Evolutionary conservation across 139 green algal species (phyloP).

Genomic region (Coelastrella sp.): DNA sequence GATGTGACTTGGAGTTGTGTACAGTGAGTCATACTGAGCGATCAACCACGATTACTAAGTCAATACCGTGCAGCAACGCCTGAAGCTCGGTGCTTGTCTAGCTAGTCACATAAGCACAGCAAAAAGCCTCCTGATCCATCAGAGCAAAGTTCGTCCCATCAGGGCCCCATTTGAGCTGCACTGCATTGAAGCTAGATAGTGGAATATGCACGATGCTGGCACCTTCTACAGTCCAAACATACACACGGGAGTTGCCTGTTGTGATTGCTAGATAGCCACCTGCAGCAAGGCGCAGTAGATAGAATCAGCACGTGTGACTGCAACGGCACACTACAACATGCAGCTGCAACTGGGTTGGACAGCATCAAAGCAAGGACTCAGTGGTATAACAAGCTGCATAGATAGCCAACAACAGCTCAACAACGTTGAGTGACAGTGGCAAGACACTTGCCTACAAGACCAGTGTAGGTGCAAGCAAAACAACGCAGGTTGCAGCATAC

Average conservation of each 20-base stretch:
- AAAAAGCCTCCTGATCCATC: constrained; percentile 71
- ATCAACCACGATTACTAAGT: no score
- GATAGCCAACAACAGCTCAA: no score
- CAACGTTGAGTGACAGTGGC: not conserved
- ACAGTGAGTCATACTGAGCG: no score
- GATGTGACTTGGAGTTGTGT: no score
- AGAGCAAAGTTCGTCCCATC: constrained; percentile 65
- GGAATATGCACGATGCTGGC: constrained; percentile 88
- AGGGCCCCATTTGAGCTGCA: constrained; percentile 66
- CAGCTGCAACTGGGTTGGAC: not conserved
- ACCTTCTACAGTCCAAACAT: constrained; percentile 85
- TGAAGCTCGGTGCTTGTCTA: no score
- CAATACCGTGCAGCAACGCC: no score
- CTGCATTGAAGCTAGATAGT: constrained; percentile 72
- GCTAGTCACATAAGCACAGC: constrained; percentile 71
- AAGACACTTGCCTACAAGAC: not conserved
- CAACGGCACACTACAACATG: not conserved
- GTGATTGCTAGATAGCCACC: constrained; percentile 67
- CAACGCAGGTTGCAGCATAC: not conserved
- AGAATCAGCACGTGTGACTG: not conserved
- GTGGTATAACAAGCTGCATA: no score
- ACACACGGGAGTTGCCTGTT: constrained; percentile 70
- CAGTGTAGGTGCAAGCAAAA: not conserved
- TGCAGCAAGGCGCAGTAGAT: not conserved
- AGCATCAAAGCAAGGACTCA: not conserved